Conservation (phyloP, 2,329 filamentous ascomycete species). For the Davidsoniella australis region DNA sequence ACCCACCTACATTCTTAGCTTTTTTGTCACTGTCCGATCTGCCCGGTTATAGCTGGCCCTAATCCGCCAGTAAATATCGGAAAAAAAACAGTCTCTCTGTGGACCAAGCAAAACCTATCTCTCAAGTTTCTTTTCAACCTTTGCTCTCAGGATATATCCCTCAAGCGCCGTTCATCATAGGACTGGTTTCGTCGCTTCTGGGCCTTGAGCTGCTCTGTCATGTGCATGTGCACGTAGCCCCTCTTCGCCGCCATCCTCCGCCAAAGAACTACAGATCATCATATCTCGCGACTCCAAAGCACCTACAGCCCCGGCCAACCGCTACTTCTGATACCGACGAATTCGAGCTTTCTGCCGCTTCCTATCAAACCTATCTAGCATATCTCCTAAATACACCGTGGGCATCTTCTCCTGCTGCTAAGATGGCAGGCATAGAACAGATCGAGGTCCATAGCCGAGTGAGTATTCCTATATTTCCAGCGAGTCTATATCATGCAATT, state of each 20-base stretch:
- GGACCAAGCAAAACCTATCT: too few relatives aligned
- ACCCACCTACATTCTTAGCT: too few relatives aligned
- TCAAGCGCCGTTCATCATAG: slow-evolving; percentile 8
- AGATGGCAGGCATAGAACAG: slow-evolving; percentile 89
- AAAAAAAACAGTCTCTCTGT: too few relatives aligned
- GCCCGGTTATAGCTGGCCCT: too few relatives aligned
- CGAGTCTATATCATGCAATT: neutral
- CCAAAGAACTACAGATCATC: neutral
- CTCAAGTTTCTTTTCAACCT: neutral
- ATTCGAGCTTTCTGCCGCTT: slow-evolving; percentile 1
- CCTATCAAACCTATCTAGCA: slow-evolving; percentile 4
- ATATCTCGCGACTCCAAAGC: neutral
- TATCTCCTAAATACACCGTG: slow-evolving; percentile 6
- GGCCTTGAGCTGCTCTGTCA: slow-evolving; percentile 13
- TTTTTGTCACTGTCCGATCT: too few relatives aligned
- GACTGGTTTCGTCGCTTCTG: slow-evolving; percentile 11
- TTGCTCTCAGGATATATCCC: neutral
- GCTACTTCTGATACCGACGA: neutral
- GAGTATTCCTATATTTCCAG: slow-evolving; percentile 15
- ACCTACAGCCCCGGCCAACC: neutral
- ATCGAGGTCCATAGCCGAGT: slow-evolving; percentile 97
- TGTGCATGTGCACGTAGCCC: slow-evolving; percentile 11
- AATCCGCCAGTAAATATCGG: too few relatives aligned
- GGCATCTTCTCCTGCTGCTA: slow-evolving; percentile 12
- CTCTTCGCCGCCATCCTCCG: slow-evolving; percentile 4